phyloP scores from a whole-genome alignment of 371 early-diverging fungal genomes.

The Chytridium lagenaria region DNA sequence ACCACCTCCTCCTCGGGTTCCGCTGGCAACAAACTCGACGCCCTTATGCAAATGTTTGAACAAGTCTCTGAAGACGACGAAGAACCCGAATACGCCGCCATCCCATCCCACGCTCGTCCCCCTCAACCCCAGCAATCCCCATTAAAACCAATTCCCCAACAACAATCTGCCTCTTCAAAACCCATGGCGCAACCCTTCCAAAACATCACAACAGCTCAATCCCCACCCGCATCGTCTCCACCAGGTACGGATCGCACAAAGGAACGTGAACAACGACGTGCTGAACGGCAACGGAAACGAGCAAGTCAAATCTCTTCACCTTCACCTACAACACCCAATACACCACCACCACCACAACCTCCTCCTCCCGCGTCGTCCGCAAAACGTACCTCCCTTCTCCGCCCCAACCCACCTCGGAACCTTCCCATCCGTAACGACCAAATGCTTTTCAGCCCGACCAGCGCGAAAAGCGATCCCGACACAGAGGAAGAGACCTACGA shows the following conservation, averaged over 20 bases:
- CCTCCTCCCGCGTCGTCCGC: background rate
- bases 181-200: too few species aligned
- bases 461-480: background rate
- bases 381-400: background rate
- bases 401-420: background rate
- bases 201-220: too few species aligned
- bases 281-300: too few species aligned
- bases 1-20: too few species aligned
- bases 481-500: conserved; percentile 6
- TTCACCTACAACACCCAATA: background rate
- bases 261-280: background rate
- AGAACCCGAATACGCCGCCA: background rate
- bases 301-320: too few species aligned
- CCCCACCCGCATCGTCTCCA: background rate
- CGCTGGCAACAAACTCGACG: conserved; percentile 1
- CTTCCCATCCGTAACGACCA: background rate
- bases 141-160: background rate
- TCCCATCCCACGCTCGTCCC: too few species aligned
- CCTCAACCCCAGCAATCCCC: background rate
- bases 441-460: background rate
- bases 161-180: background rate
- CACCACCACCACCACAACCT: background rate
- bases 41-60: conserved; percentile 9
- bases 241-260: background rate
- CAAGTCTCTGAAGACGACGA: conserved; percentile 15